Evolutionary conservation across 2,329 filamentous ascomycete species (phyloP).

Genomic region (Reticulascus tulasneorum): DNA sequence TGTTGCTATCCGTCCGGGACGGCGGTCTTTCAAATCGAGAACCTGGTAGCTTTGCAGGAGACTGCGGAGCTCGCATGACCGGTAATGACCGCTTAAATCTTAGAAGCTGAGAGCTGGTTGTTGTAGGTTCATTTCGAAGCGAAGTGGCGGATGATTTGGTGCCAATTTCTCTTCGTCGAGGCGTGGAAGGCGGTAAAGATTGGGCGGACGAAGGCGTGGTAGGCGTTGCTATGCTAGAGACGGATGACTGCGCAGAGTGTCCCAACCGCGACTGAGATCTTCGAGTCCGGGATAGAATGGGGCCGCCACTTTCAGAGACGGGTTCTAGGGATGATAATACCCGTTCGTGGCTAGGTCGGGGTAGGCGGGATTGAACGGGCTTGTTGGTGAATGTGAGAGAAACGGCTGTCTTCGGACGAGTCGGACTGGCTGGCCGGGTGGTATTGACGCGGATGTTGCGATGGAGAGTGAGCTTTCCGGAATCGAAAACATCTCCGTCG

Average conservation of each 20-base stretch:
- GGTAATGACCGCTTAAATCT: constrained; percentile 64
- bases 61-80: constrained; percentile 49
- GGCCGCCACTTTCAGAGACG: constrained; percentile 83
- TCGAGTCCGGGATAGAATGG: constrained; percentile 53
- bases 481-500: constrained; percentile 75
- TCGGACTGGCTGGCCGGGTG: constrained; percentile 63
- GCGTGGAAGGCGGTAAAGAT: constrained; percentile 53
- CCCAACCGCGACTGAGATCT: constrained; percentile 65
- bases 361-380: constrained; percentile 67
- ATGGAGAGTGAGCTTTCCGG: constrained; percentile 77
- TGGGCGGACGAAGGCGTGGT: constrained; percentile 53
- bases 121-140: constrained; percentile 57
- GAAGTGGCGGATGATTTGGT: constrained; percentile 51
- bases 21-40: constrained; percentile 54
- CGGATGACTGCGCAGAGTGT: constrained; percentile 66
- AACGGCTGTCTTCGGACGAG: constrained; percentile 68
- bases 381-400: constrained; percentile 92
- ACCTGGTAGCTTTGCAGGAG: constrained; percentile 44
- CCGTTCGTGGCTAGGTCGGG: constrained; percentile 70
- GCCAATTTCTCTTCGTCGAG: constrained; percentile 57
- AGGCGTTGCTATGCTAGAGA: constrained; percentile 59
- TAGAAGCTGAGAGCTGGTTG: constrained; percentile 61
- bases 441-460: constrained; percentile 88
- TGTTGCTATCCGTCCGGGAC: constrained; percentile 50
- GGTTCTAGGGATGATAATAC: constrained; percentile 79